Base-by-base conservation (phyloP, 2,329 filamentous ascomycete genomes). In the Trichoderma atrobrunneum region DNA sequence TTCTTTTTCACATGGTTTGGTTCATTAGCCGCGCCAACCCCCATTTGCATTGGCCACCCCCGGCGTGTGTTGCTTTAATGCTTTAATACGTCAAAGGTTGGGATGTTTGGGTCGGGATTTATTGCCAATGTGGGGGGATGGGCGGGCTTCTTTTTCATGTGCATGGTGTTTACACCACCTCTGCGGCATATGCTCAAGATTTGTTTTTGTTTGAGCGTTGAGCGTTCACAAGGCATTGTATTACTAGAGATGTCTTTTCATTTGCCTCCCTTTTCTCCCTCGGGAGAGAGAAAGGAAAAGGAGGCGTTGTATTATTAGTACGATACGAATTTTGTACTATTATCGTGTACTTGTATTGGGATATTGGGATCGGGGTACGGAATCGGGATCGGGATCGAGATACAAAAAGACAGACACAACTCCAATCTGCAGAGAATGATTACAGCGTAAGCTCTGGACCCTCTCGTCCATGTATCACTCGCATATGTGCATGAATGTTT, bases 151-250 rank as follows among this genome's bases (percentile, higher is more conserved):
- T 24, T 12, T 57, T 67, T 34, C n/a, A 26, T 51, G 56, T 30
- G 54, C 26, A 43, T 59, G 65, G 65, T 59, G 54, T 24, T 60
- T 61, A n/a, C 66, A 36, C 36, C 26, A 39, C 24, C 43, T 67
- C 32, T 16, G n/a, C 62, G 26, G 39, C 18, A 43, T 39, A 12
- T 57, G 48, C 66, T 61, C 56, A 51, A 61, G 66, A 43, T 21
- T 48, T 30, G n/a, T 26, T 30, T 34, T 51, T 51, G 36, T 61
- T 61, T 61, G 66, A 69, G 66, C 66, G 66, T 69, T 69, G 66
- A 69, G 66, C 66, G 66, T 69, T 61, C 56, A n/a, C 66, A 69
- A 54, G 66, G 66, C 56, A 69, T 69, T 62, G 66, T 69, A 69
- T 62, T 61, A 61, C 28, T 69, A 69, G 56, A 60, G n/a, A 48